Conservation (phyloP, 2,329 filamentous ascomycete species). For the Penicillium corylophilum region DNA sequence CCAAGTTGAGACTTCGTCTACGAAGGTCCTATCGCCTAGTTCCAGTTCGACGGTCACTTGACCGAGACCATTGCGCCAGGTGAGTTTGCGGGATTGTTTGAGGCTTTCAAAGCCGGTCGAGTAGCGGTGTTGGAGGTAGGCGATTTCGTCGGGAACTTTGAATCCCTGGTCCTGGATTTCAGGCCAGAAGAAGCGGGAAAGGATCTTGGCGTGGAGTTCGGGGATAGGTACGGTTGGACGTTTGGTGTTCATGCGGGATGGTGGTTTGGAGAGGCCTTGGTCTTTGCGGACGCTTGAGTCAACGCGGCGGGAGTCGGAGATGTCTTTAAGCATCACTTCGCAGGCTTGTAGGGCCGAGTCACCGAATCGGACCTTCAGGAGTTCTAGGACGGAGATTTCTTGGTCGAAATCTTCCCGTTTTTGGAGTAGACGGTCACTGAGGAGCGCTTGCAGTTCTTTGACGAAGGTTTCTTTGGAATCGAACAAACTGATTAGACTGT, state of each 20-base stretch:
- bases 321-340: conserved; percentile 96
- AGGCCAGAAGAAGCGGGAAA: conserved; percentile 94
- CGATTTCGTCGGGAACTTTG: conserved; percentile 46
- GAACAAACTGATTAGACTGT: conserved; percentile 82
- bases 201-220: conserved; percentile 74
- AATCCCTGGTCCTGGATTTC: conserved; percentile 61
- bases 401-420: conserved; percentile 70
- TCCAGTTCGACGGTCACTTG: conserved; percentile 78
- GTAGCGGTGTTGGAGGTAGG: conserved; percentile 66
- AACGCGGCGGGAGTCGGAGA: conserved; percentile 75
- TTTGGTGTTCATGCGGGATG: conserved; percentile 28
- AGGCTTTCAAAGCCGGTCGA: conserved; percentile 72
- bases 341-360: conserved; percentile 84
- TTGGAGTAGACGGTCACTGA: conserved; percentile 75
- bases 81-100: conserved; percentile 81
- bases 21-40: conserved; percentile 73
- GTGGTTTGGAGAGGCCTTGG: conserved; percentile 37
- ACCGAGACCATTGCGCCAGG: conserved; percentile 82
- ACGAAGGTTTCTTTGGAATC: conserved; percentile 90
- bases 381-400: conserved; percentile 76
- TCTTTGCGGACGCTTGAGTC: conserved; percentile 65
- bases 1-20: conserved; percentile 72
- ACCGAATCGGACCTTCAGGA: conserved; percentile 86
- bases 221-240: conserved; percentile 32
- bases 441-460: conserved; percentile 84